Evolutionary conservation across 768 basidiomycete genomes (phyloP), one percentile per base, ranked within the genome.

Genomic region (Leccinum uliginosum): DNA sequence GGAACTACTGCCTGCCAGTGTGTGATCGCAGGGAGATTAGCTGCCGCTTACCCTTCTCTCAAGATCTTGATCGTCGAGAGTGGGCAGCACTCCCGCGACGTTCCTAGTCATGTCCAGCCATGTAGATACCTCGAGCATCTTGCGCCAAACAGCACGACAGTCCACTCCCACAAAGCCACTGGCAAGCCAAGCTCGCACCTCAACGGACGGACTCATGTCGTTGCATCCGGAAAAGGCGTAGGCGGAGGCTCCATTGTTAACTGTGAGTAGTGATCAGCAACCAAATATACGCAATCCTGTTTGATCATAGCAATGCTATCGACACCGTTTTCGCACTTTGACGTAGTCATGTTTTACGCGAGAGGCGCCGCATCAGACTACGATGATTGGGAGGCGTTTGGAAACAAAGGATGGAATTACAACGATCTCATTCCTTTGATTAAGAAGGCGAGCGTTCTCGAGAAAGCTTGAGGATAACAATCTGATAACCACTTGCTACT

Each of bases 341-440:
- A 14, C 27, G 9, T 12, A 50, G 50, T 24, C 50, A 74, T 75
- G 64, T 76, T 81, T 74, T 86, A 85, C 60, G 79, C 75, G 1
- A 78, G 86, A 17, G 79, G 82, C 6, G 68, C 80, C 19, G 79
- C 82, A 0, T 85, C 83, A 0, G 86, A 87, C 63, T 86, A 81
- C 54, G 83, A 87, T 61, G 81, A 82, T 50, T 86, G 85, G 86
- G 62, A 44, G 3, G 63, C 73, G 2, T 68, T 80, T 30, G 73
- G 73, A 4, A 85, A 86, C 63, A 69, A 77, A 3, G 85, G 85
- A 4, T 87, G 86, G 86, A 76, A 82, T 11, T 80, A 81, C 0
- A 72, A 75, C 47, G 73, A 82, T 30, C 65, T 87, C 10, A 77
- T 86, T 26, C 84, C 84, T 0, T 70, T 85, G 32, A 58, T 85